phyloP scores from a whole-genome alignment of 768 basidiomycete genomes.

The Kwoniella sp. region DNA sequence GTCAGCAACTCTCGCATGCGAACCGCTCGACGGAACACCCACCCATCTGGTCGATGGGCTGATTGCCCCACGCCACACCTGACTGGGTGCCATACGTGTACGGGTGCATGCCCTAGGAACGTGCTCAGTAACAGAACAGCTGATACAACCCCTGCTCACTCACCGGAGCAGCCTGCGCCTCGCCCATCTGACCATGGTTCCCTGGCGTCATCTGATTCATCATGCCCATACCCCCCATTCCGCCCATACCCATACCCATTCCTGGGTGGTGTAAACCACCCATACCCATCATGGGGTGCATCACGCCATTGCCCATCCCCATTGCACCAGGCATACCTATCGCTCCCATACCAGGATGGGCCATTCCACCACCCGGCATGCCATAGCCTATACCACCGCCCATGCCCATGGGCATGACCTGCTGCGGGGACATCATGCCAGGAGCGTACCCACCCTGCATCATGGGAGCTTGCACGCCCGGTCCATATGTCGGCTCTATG shows the following conservation, averaged over 20 bases:
- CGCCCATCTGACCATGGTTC: slow-evolving; percentile 22
- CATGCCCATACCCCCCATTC: slow-evolving; percentile 19
- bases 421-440: slow-evolving; percentile 12
- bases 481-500: slow-evolving; percentile 13
- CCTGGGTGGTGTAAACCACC: slow-evolving; percentile 1
- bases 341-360: slow-evolving; percentile 27
- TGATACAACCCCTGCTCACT: slow-evolving; percentile 39
- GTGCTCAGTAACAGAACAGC: not conserved
- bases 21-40: too few species aligned
- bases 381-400: not conserved
- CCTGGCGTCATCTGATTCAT: slow-evolving; percentile 17
- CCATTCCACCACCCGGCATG: slow-evolving; percentile 29
- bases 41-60: slow-evolving; percentile 42
- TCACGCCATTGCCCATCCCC: slow-evolving; percentile 22
- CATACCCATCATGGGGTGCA: slow-evolving; percentile 20
- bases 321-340: slow-evolving; percentile 26
- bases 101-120: slow-evolving; percentile 42
- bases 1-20: too few species aligned
- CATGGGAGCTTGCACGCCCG: slow-evolving; percentile 14
- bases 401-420: slow-evolving; percentile 10
- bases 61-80: slow-evolving; percentile 37
- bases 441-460: slow-evolving; percentile 14
- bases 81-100: slow-evolving; percentile 34
- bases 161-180: slow-evolving; percentile 42
- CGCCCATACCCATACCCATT: slow-evolving; percentile 22